These are phyloP conservation scores for Cytospora schulzeri DNA, from an alignment of 2,329 filamentous ascomycete genomes.

Conservation along the genomic window DNA sequence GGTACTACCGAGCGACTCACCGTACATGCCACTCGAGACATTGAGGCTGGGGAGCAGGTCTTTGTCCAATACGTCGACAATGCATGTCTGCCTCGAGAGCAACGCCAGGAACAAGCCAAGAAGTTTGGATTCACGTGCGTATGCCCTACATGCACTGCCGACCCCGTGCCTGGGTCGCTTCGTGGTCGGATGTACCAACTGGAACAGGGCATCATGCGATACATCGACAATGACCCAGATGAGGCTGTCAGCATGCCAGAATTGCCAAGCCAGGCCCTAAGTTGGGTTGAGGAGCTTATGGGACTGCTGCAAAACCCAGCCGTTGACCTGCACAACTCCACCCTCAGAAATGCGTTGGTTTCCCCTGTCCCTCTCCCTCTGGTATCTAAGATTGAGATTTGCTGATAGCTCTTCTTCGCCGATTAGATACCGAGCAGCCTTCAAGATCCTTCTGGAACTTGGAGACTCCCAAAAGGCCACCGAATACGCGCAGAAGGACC, in stretches of 20 bases:
- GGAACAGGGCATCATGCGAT: background rate
- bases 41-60: constrained; percentile 29
- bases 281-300: constrained; percentile 5
- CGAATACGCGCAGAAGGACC: background rate
- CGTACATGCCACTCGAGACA: constrained; percentile 27
- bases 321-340: background rate
- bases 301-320: constrained; percentile 9
- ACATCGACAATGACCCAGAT: background rate
- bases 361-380: background rate
- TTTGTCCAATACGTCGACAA: constrained; percentile 16
- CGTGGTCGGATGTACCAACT: background rate
- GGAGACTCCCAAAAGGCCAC: background rate
- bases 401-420: background rate
- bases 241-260: background rate
- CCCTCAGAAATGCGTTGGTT: background rate
- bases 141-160: constrained; percentile 6
- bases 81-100: background rate
- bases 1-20: constrained; percentile 24
- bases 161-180: background rate
- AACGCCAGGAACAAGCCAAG: background rate
- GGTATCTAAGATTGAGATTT: too few relatives aligned
- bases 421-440: background rate
- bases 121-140: constrained; percentile 10
- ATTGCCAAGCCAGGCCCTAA: background rate
- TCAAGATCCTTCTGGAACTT: background rate